Evolutionary conservation across 345 rosid species (phyloP), one percentile per base, ranked within the genome.

Genomic region (Ricinus communis): DNA sequence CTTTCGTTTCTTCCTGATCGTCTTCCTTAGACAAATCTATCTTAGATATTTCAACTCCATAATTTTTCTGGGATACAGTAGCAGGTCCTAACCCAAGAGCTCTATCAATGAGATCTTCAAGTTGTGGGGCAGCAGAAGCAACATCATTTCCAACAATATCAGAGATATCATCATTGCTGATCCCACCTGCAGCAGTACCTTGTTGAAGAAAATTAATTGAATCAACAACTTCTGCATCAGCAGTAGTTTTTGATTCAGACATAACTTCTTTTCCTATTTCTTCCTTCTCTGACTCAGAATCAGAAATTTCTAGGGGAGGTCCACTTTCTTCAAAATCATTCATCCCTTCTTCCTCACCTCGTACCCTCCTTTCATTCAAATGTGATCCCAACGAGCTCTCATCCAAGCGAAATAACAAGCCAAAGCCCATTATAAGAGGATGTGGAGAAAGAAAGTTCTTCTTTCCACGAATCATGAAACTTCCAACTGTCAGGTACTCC

Each of bases 401-500:
- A 50, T 95, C 99, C 87, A 95, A 79, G 71, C 99, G 95, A 83
- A 95, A 95, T 73, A 95, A 84, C 82, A 95, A 68, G 46, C 99
- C 99, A 75, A 95, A 95, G 66, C 99, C 99, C 98, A 95, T 90
- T 60, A 95, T 87, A 72, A 95, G 98, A 74, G 99, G 99, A 72
- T 86, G 93, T 1, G 99, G 99, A 52, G 99, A 98, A 64, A 95
- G 98, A 77, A 87, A 95, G 77, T 95, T 95, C 73, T 95, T 95
- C 84, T 90, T 95, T 62, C 98, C 98, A 58, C 98, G 94, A 55
- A 95, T 88, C 99, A 95, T 95, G 91, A 92, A 95, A 87, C 99
- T 95, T 56, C 98, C 98, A 59, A 83, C 94, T 0, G 98, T 95
- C 46, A 95, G 99, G 79, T 95, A 95, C 81, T 95, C 99, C 68